Evolutionary conservation across 176 grass and related monocot genomes (phyloP), one percentile per base, ranked within the genome.

Genomic region (Triticum urartu): DNA sequence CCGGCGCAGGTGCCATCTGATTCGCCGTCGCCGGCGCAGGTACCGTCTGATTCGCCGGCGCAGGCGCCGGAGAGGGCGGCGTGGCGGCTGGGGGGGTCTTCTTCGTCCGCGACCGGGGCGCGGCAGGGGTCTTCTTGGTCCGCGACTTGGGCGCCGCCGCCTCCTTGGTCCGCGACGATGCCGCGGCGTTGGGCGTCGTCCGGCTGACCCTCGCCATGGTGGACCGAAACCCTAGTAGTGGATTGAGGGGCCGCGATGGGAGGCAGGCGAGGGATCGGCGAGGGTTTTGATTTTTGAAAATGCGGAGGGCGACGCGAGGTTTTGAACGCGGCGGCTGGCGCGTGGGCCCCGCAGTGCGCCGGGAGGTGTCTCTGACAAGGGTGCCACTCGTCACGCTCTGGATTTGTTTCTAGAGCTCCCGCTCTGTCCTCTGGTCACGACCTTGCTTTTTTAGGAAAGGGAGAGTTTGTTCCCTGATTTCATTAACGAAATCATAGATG

Each of bases 211-310:
- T 52, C 50, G 62, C 79, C 85, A 77, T 77, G 9, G 28, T 6
- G 4, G 47, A 77, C 26, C 26, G 47, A 77, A 77, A 77, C 74
- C 74, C 74, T 77, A 77, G 73, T 42, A 15, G 74, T 6, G 74
- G 60, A 56, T 76, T 76, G 73, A 26, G 73, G 45, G 50, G 52
- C 52, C 43, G 73, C 25, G 73, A 47, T 56, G 43, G 45, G 45
- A 54, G 73, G 45, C 50, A 28, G 14, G 73, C 14, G 25, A 20
- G 7, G 45, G 28, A 62, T 62, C 59, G 59, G 59, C 8, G 60
- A 63, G 60, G n/a, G 60, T 24, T 77, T 76, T 76, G 73, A 56
- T 50, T 77, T 77, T 77, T 77, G 74, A 77, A 77, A 77, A 59
- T 59, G 56, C 50, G 73, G 28, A 28, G 73, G 25, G 73, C 6